Percentiles rank a stretch among this genome's conserved stretches.
These are phyloP conservation scores for Lasiodiplodia gonubiensis DNA, from an alignment of 2,329 filamentous ascomycete species.

Conservation along the genomic window DNA sequence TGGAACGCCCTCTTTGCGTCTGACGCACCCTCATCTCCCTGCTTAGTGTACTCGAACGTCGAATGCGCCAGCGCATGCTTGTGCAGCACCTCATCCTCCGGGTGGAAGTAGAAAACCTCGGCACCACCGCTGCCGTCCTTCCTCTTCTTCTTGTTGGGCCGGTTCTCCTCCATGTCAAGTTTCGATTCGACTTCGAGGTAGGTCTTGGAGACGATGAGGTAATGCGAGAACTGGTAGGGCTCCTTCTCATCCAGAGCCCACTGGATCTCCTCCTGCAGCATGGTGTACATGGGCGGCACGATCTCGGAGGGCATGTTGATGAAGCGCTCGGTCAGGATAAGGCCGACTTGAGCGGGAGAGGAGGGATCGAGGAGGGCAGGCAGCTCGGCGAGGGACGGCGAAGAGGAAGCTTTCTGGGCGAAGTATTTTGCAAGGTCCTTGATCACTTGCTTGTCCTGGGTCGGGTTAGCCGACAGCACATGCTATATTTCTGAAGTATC, in stretches of 20 bases:
- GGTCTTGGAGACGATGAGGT: conserved; percentile 88
- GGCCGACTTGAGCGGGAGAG: conserved; percentile 66
- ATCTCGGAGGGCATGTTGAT: conserved; percentile 98
- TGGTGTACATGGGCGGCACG: conserved; percentile 89
- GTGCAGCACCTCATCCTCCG: conserved; percentile 89
- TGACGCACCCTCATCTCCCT: conserved; percentile 75
- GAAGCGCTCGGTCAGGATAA: conserved; percentile 89
- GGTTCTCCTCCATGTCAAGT: conserved; percentile 63
- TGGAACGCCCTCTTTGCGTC: conserved; percentile 96
- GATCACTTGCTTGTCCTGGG: conserved; percentile 71
- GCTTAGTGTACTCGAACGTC: conserved; percentile 78
- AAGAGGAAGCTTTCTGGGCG: conserved; percentile 57
- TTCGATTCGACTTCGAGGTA: conserved; percentile 87
- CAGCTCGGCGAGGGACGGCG: conserved; percentile 59
- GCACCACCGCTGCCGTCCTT: conserved; percentile 50
- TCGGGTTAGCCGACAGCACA: background rate
- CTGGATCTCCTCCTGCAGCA: conserved; percentile 89
- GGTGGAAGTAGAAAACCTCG: conserved; percentile 87
- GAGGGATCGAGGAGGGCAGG: conserved; percentile 44
- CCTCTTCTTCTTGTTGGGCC: conserved; percentile 52
- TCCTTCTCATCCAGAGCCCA: conserved; percentile 89
- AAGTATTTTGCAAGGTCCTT: conserved; percentile 76
- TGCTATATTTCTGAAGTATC: background rate
- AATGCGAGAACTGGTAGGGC: conserved; percentile 92
- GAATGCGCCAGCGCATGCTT: conserved; percentile 73